These are phyloP conservation scores for Ploettnerulaceae sp. DNA, from an alignment of 2,329 filamentous ascomycete genomes.

Conservation along the genomic window DNA sequence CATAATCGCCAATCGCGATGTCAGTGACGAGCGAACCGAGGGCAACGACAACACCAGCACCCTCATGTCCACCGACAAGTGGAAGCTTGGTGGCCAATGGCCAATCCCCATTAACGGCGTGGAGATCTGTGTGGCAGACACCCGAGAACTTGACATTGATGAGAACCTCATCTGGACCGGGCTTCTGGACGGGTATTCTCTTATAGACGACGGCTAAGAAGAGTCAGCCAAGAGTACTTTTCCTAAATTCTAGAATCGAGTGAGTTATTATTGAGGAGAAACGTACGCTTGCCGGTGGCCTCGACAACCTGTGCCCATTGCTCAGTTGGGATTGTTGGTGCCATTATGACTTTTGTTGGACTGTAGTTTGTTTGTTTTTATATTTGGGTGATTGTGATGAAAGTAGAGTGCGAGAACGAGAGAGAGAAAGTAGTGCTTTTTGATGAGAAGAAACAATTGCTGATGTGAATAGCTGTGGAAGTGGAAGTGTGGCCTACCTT, in stretches of 20 bases:
- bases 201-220: slow-evolving; percentile 61
- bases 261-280: slow-evolving; percentile 10
- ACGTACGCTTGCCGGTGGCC: slow-evolving; percentile 66
- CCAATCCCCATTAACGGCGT: slow-evolving; percentile 86
- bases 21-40: slow-evolving; percentile 72
- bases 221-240: slow-evolving; percentile 8
- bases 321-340: slow-evolving; percentile 59
- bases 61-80: slow-evolving; percentile 75
- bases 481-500: slow-evolving; percentile 6
- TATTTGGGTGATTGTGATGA: neutral
- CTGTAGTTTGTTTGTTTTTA: slow-evolving; percentile 2
- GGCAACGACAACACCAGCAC: slow-evolving; percentile 79
- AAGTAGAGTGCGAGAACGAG: neutral
- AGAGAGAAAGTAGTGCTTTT: neutral
- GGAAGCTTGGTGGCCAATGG: slow-evolving; percentile 77
- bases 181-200: slow-evolving; percentile 74
- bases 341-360: slow-evolving; percentile 22
- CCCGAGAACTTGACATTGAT: slow-evolving; percentile 87
- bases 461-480: neutral
- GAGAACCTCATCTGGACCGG: slow-evolving; percentile 84
- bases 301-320: slow-evolving; percentile 94
- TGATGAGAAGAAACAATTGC: slow-evolving; percentile 9
- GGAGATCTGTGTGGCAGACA: slow-evolving; percentile 84
- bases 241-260: neutral
- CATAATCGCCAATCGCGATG: slow-evolving; percentile 76